Percentiles rank a stretch among this genome's conserved stretches.
Conservation (phyloP, 257 asterid genomes). For the Orobanche coerulescens region DNA sequence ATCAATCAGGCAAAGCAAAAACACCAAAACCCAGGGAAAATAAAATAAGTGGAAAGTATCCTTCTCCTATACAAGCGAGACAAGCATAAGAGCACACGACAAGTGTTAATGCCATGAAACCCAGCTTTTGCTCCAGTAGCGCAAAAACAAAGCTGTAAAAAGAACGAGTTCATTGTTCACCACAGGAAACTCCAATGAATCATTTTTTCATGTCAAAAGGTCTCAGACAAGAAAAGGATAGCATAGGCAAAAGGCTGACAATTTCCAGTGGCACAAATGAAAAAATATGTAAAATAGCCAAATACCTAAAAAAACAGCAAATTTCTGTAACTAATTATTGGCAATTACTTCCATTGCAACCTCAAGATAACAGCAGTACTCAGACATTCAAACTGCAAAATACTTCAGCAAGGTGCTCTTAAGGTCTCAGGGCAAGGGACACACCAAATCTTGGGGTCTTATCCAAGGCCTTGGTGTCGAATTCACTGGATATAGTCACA, state of each 20-base stretch:
- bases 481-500: conserved; percentile 63
- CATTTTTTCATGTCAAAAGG: conserved; percentile 12
- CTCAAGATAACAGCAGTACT: conserved; percentile 12
- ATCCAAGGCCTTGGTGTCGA: conserved; percentile 77
- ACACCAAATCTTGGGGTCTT: conserved; percentile 67
- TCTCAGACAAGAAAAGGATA: conserved; percentile 18
- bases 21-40: background rate
- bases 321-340: conserved; percentile 35
- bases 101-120: background rate
- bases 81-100: background rate
- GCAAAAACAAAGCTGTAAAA: conserved; percentile 6
- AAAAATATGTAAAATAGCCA: conserved; percentile 19
- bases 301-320: conserved; percentile 17
- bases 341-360: conserved; percentile 23
- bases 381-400: conserved; percentile 6
- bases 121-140: background rate
- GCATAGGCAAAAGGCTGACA: background rate
- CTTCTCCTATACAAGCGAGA: background rate
- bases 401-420: conserved; percentile 9
- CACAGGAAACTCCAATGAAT: conserved; percentile 30
- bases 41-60: background rate
- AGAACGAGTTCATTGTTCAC: conserved; percentile 9
- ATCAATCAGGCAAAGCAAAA: too few relatives aligned
- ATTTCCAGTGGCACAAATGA: conserved; percentile 10
- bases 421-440: conserved; percentile 63